Evolutionary conservation across 208 protist species (phyloP).

Genomic region (Wallacemonas sp.): DNA sequence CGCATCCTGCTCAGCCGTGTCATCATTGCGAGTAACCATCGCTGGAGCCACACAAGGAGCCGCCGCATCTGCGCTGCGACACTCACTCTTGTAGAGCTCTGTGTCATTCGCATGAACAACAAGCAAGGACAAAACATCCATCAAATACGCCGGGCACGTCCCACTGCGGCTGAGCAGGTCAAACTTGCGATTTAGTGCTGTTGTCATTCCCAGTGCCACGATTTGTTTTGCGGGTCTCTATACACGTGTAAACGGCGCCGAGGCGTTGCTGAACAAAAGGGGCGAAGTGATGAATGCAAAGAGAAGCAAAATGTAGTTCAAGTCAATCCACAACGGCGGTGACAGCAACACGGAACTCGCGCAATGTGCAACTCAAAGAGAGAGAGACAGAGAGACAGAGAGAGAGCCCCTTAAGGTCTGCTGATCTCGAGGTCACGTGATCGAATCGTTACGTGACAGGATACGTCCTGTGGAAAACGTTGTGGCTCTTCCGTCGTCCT

Average conservation of each 20-base stretch:
- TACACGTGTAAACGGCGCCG: too few species aligned
- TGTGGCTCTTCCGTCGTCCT: too few species aligned
- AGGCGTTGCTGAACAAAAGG: background rate
- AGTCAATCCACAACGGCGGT: too few species aligned
- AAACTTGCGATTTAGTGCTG: conserved; percentile 61
- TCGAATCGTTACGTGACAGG: too few species aligned
- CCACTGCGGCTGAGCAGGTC: conserved; percentile 63
- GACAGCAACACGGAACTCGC: too few species aligned
- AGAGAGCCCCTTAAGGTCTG: too few species aligned
- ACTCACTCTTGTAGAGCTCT: conserved; percentile 70
- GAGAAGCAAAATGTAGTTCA: background rate
- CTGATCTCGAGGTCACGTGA: too few species aligned
- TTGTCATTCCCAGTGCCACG: too few species aligned
- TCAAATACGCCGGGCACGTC: conserved; percentile 61
- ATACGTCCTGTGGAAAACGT: too few species aligned
- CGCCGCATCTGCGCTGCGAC: conserved; percentile 17
- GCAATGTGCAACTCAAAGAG: too few species aligned
- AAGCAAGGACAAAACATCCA: conserved; percentile 69
- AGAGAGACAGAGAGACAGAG: background rate
- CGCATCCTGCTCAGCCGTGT: conserved; percentile 14
- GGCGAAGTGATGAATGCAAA: background rate
- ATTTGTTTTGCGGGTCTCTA: too few species aligned
- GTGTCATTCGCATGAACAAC: conserved; percentile 83
- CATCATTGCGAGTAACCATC: background rate
- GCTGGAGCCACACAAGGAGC: background rate